Base-by-base conservation (phyloP, 2,329 filamentous ascomycete genomes). In the Dactylellina sp. region DNA sequence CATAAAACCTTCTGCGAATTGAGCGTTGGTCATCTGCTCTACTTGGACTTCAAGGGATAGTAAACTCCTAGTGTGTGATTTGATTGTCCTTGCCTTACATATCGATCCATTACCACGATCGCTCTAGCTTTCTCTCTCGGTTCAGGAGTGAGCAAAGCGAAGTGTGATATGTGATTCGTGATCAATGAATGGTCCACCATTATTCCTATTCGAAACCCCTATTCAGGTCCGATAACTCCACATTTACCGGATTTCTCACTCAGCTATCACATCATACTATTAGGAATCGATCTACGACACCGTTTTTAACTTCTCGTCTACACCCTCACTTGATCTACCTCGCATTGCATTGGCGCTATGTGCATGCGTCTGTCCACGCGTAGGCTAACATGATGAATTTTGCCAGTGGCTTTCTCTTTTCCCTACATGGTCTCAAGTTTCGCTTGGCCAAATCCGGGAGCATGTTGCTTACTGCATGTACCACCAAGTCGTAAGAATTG, bases 331-430 rank as follows among this genome's bases (percentile, higher is more conserved):
- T 57, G 63, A 68, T 68, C 63, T 57, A n/a, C 63, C 44, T 68
- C 53, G 49, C 55, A 68, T 68, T 70, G 56, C 47, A 71, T 63
- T 63, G 66, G 65, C 9, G 14, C 66, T 71, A 62, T 61, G 56
- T 63, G 66, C 57, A 63, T 71, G 59, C 50, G 28, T 71, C 44
- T 72, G 52, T 59, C 50, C 66, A 49, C 57, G 57, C 49, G 50
- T 62, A 42, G 55, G 49, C 24, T 49, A 40, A 52, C 28, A 32
- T 32, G 28, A 5, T n/a, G n/a, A n/a, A n/a, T 32, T 32, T 32
- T 5, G 5, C 28, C 46, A 56, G 49, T 56, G 61, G 61, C 20
- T 56, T 37, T 52, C 14, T 9, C 11, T 35, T 50, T 37, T 32
- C 28, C 28, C 4, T 9, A 32, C 4, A 9, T 5, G 4, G 4